These are phyloP conservation scores for Erythrophleum ivorense DNA, from an alignment of 331 rosid genomes.

Conservation along the genomic window DNA sequence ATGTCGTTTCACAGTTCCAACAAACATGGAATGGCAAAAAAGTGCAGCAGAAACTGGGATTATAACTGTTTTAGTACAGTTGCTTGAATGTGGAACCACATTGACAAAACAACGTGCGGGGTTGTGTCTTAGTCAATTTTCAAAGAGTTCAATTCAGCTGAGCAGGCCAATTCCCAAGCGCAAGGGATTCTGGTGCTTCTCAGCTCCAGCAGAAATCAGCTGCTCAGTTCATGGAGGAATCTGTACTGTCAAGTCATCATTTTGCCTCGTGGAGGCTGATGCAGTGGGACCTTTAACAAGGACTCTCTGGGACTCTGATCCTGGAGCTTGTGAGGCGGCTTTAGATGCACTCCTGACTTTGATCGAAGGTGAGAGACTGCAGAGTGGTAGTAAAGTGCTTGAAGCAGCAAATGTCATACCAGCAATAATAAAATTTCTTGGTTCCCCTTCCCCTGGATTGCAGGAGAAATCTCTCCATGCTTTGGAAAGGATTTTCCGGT, in stretches of 20 bases:
- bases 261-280: conserved; percentile 81
- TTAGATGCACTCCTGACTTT: conserved; percentile 80
- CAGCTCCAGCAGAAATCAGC: conserved; percentile 60
- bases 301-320: conserved; percentile 69
- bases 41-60: conserved; percentile 67
- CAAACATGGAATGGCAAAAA: conserved; percentile 72
- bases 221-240: conserved; percentile 86
- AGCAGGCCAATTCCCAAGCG: conserved; percentile 57
- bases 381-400: conserved; percentile 72
- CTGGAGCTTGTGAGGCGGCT: conserved; percentile 70
- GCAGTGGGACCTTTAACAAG: conserved; percentile 72
- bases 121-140: conserved; percentile 63
- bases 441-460: conserved; percentile 64
- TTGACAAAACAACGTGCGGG: conserved; percentile 73
- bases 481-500: conserved; percentile 80
- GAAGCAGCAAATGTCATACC: conserved; percentile 70
- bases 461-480: conserved; percentile 80
- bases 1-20: conserved; percentile 61
- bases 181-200: conserved; percentile 75
- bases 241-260: conserved; percentile 68
- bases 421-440: conserved; percentile 62
- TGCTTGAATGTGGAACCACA: conserved; percentile 69
- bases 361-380: conserved; percentile 75
- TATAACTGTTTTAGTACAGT: conserved; percentile 60
- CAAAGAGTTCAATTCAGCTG: conserved; percentile 58